These are phyloP conservation scores for Hippophae rhamnoides DNA, from an alignment of 306 rosid genomes.

Conservation along the genomic window DNA sequence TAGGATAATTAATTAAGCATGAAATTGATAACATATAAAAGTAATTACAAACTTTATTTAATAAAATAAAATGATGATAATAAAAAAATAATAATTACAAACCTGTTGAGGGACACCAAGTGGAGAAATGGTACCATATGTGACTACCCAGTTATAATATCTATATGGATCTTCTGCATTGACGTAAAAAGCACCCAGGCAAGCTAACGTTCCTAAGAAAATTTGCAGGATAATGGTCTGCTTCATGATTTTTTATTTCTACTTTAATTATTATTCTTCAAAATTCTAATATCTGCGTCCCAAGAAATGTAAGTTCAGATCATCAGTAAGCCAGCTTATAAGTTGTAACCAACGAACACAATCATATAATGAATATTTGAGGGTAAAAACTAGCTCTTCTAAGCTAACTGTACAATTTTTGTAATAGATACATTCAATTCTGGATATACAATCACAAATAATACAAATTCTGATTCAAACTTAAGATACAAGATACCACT, in stretches of 20 bases:
- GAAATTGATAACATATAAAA: neutral
- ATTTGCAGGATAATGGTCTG: constrained; percentile 20
- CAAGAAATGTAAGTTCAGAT: neutral
- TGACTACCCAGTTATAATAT: constrained; percentile 52
- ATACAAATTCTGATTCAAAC: no score
- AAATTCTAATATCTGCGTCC: neutral
- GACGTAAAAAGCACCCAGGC: constrained; percentile 31
- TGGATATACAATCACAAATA: no score
- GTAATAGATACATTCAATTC: no score
- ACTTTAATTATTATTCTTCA: neutral
- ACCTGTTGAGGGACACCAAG: constrained; percentile 71
- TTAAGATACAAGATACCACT: no score
- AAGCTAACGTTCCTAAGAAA: constrained; percentile 37
- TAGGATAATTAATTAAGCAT: neutral
- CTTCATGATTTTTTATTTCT: constrained; percentile 27
- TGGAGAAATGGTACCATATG: constrained; percentile 55
- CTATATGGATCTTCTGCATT: constrained; percentile 59
- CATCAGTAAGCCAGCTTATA: neutral
- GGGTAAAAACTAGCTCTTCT: no score
- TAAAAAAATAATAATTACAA: neutral
- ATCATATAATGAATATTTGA: neutral
- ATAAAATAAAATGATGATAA: neutral
- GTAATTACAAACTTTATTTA: neutral
- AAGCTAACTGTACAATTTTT: no score
- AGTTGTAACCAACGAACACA: neutral